Evolutionary conservation across 2,329 filamentous ascomycete genomes (phyloP), one percentile per base, ranked within the genome.

Genomic region (Apiospora kogelbergensis): DNA sequence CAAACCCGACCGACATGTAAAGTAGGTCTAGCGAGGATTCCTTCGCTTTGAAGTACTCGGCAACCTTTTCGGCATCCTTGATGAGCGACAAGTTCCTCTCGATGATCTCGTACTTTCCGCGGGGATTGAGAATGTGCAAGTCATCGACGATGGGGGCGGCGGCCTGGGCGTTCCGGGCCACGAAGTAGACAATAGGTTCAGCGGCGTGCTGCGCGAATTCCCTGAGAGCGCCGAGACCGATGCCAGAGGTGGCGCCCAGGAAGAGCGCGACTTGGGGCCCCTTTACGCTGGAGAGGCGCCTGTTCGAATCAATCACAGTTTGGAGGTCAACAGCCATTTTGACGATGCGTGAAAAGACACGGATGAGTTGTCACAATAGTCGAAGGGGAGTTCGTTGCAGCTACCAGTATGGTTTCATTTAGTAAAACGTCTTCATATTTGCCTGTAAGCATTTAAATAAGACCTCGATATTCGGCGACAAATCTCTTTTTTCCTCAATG

Each of bases 211-310:
- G 75, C 17, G 80, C 79, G 64, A 84, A 81, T 53, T 78, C 73
- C 65, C 78, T 80, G 20, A 84, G 73, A 0, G 83, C 81, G 40
- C 77, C 77, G 67, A 80, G 74, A n/a, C 84, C 84, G 60, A 86
- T 85, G 26, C 84, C 84, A 65, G 78, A 79, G 11, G 84, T 86
- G 48, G 80, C 84, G 45, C 84, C 82, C 6, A 83, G 77, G 63
- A 79, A 71, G 5, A 71, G 63, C 48, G 66, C 79, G 20, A 76
- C 73, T 11, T 75, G 71, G 22, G 73, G 74, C 63, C 65, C 20
- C 69, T 60, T 20, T 65, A 70, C 22, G 70, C 70, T n/a, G 60
- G 70, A 74, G 71, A 77, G 74, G 30, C 67, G 60, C 6, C 71
- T 69, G 70, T 81, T 81, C 2, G 79, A 79, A 42, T 71, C 68